Conservation (phyloP, 257 asterid species). For the Penstemon eatonii region DNA sequence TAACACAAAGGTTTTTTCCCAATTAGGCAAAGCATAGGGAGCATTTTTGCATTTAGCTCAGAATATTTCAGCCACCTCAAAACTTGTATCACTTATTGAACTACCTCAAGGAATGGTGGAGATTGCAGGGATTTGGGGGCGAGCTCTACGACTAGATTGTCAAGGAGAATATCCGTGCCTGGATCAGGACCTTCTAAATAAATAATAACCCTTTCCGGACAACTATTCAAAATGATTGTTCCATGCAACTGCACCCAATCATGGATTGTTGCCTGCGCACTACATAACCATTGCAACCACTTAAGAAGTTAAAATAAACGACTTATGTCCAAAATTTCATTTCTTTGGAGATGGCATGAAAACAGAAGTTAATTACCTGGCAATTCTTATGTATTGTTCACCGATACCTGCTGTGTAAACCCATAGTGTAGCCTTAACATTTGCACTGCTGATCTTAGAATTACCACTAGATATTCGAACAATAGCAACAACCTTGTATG, state of each 20-base stretch:
- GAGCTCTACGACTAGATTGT: constrained; percentile 59
- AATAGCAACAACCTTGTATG: constrained; percentile 67
- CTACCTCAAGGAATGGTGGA: constrained; percentile 76
- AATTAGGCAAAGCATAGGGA: no score
- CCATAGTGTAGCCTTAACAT: constrained; percentile 71
- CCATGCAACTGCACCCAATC: constrained; percentile 89
- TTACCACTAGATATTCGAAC: constrained; percentile 63
- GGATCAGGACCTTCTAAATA: constrained; percentile 89
- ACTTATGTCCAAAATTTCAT: no score
- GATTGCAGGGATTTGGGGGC: constrained; percentile 72
- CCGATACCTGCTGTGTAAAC: constrained; percentile 67
- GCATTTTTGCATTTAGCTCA: no score
- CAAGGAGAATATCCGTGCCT: constrained; percentile 83
- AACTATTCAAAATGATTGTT: constrained; percentile 72
- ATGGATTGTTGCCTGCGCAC: constrained; percentile 81
- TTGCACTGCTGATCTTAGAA: constrained; percentile 38
- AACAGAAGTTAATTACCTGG: constrained; percentile 43
- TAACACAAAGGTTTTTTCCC: no score
- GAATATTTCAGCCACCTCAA: no score
- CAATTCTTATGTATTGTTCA: constrained; percentile 76
- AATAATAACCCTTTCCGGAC: constrained; percentile 57
- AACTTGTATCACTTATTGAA: constrained; percentile 10
- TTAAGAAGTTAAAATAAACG: no score
- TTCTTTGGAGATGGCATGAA: background rate
- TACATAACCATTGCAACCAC: constrained; percentile 19